Conservation (phyloP, 208 protist genomes). For the Giardia muris region DNA sequence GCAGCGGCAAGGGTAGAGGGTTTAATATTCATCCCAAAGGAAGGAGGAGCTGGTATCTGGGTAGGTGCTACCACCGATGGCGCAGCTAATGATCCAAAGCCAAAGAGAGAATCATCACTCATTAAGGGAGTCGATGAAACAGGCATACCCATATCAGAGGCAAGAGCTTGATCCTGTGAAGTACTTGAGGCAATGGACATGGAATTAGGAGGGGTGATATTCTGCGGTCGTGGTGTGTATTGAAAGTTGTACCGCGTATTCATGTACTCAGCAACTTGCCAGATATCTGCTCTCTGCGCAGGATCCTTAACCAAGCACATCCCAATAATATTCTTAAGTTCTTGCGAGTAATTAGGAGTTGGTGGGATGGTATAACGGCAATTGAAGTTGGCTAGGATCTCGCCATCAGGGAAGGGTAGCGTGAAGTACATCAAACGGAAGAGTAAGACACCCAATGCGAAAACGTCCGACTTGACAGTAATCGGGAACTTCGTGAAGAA, state of each 20-base stretch:
- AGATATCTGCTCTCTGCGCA: neutral
- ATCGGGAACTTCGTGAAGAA: neutral
- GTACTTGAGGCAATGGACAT: neutral
- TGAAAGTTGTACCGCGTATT: neutral
- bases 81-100: neutral
- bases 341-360: neutral
- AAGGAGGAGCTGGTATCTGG: neutral
- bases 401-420: conserved; percentile 24
- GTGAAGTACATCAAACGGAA: conserved; percentile 12
- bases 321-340: neutral
- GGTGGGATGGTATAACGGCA: neutral
- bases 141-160: neutral
- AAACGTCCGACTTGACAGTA: neutral
- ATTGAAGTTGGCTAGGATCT: conserved; percentile 30
- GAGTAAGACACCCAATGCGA: neutral
- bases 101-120: neutral
- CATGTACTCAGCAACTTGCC: neutral
- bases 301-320: neutral
- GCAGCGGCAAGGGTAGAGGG: neutral
- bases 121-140: neutral
- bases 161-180: neutral
- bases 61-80: neutral
- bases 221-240: neutral
- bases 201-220: neutral
- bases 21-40: neutral